phyloP scores from a whole-genome alignment of 2,329 filamentous ascomycete species.

The Neonectria sp. region DNA sequence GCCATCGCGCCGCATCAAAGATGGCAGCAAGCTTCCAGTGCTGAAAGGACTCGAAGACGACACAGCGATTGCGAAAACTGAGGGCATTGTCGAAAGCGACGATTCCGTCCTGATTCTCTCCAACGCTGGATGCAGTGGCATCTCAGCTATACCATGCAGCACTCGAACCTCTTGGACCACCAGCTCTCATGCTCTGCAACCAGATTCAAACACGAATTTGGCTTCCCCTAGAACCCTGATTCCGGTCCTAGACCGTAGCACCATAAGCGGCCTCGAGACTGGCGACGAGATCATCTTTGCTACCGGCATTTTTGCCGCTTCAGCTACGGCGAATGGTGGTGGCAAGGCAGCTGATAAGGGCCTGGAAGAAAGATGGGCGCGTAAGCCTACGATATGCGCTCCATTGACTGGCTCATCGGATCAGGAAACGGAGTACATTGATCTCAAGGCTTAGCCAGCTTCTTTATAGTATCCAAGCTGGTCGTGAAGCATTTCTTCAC shows the following conservation, averaged over 20 bases:
- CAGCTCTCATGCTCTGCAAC: slow-evolving; percentile 30
- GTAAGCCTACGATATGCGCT: neutral
- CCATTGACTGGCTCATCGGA: accelerated
- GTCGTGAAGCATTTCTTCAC: neutral
- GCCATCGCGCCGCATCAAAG: neutral
- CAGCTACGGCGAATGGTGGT: neutral
- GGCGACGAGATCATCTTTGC: slow-evolving; percentile 4
- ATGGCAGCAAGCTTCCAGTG: slow-evolving; percentile 24
- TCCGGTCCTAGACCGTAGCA: slow-evolving; percentile 19
- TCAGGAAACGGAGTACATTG: neutral
- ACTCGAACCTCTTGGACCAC: neutral
- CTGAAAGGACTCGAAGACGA: neutral
- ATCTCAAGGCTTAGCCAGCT: neutral
- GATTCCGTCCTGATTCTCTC: slow-evolving; percentile 27
- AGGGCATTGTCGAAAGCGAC: slow-evolving; percentile 7
- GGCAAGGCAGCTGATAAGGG: accelerated
- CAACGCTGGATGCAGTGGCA: slow-evolving; percentile 29
- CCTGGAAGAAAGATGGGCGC: slow-evolving; percentile 28
- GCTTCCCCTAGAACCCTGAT: slow-evolving; percentile 37
- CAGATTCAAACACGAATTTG: slow-evolving; percentile 40
- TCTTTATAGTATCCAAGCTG: too few relatives aligned
- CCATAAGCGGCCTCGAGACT: neutral
- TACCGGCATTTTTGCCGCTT: slow-evolving; percentile 30
- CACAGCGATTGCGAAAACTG: neutral
- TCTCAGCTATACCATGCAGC: neutral